Percentiles rank a stretch among this genome's conserved stretches.
Evolutionary conservation across 768 basidiomycete genomes (phyloP).

Genomic region (Saitozyma podzolica): DNA sequence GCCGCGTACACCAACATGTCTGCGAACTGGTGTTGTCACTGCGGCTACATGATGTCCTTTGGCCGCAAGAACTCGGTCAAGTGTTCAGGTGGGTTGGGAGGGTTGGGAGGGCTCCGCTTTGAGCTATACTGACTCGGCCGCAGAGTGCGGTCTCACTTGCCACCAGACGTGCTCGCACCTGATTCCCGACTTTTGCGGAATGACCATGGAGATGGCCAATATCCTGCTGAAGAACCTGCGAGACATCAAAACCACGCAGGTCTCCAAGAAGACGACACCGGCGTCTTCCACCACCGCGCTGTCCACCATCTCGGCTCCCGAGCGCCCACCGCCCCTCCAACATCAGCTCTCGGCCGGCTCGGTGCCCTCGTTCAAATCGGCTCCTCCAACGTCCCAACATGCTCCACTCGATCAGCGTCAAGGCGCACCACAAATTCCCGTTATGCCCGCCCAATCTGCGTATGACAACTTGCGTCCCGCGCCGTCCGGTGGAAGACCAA

Average conservation of each 20-base stretch:
- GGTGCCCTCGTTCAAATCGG: neutral
- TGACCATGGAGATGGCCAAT: constrained; percentile 99
- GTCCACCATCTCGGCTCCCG: constrained; percentile 17
- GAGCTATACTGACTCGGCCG: neutral
- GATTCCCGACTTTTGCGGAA: constrained; percentile 98
- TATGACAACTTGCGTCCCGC: constrained; percentile 19
- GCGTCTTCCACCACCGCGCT: constrained; percentile 40
- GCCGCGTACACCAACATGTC: constrained; percentile 94
- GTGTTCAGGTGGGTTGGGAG: constrained; percentile 62
- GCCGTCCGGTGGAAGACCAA: constrained; percentile 6
- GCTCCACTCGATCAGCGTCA: constrained; percentile 13
- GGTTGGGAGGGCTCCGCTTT: constrained; percentile 10
- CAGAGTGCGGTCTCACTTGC: constrained; percentile 91
- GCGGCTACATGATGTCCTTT: constrained; percentile 94
- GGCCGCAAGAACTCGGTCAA: constrained; percentile 95
- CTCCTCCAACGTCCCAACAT: constrained; percentile 31
- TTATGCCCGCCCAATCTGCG: constrained; percentile 17
- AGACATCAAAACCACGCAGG: constrained; percentile 70
- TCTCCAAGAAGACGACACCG: constrained; percentile 43
- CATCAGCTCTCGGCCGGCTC: constrained; percentile 10
- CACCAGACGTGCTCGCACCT: constrained; percentile 97
- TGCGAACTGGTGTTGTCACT: constrained; percentile 99
- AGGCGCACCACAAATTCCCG: constrained; percentile 1
- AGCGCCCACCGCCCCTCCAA: constrained; percentile 7
- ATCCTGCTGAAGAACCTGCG: constrained; percentile 84